phyloP scores from a whole-genome alignment of 1,284 basidiomycete species.

The Neolentinus lepideus region DNA sequence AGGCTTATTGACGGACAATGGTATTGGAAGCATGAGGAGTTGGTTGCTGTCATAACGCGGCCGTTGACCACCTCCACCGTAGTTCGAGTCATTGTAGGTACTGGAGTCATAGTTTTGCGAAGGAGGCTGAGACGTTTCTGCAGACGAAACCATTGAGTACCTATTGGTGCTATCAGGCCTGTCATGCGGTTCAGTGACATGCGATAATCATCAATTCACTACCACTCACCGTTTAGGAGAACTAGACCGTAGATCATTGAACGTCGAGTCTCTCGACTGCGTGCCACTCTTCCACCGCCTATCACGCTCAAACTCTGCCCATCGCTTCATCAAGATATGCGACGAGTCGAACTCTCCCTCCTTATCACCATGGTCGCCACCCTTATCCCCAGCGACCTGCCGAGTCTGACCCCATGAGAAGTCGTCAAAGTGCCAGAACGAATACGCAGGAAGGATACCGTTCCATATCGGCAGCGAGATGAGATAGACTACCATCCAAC shows the following conservation, averaged over 20 bases:
- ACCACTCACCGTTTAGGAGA: slow-evolving; percentile 53
- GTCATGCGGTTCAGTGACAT: slow-evolving; percentile 4
- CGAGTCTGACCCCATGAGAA: slow-evolving; percentile 99
- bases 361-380: slow-evolving; percentile 75
- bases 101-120: slow-evolving; percentile 49
- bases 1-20: slow-evolving; percentile 40
- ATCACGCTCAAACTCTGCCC: slow-evolving; percentile 98
- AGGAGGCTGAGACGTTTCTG: slow-evolving; percentile 56
- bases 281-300: slow-evolving; percentile 87
- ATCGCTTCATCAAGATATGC: slow-evolving; percentile 98
- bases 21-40: slow-evolving; percentile 63
- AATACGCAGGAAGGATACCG: slow-evolving; percentile 88
- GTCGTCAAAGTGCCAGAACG: slow-evolving; percentile 99
- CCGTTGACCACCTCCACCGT: slow-evolving; percentile 26
- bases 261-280: slow-evolving; percentile 75
- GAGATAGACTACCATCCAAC: slow-evolving; percentile 97
- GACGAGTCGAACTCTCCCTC: slow-evolving; percentile 95
- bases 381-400: slow-evolving; percentile 73
- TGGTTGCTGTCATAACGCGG: slow-evolving; percentile 61
- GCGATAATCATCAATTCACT: neutral
- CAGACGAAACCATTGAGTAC: slow-evolving; percentile 71
- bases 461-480: slow-evolving; percentile 95
- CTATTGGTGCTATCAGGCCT: slow-evolving; percentile 52
- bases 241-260: slow-evolving; percentile 41
- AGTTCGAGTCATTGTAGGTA: slow-evolving; percentile 49